phyloP scores from a whole-genome alignment of 2,329 filamentous ascomycete genomes.

The Bisporella sp. region DNA sequence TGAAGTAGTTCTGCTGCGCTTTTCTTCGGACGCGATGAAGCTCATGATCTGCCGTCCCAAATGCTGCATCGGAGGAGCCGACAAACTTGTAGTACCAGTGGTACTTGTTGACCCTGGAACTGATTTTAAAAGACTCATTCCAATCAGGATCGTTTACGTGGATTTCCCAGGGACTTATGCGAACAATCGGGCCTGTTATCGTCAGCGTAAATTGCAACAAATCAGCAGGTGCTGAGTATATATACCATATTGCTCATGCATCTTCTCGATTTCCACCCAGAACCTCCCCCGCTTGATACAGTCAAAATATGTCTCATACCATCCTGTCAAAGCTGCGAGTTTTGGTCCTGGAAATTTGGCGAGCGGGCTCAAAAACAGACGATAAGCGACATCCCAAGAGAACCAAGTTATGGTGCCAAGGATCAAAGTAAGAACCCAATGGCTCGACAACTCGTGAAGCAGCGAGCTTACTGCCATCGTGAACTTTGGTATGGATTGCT shows the following conservation, averaged over 20 bases:
- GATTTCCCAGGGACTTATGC: slow-evolving; percentile 22
- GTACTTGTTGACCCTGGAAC: slow-evolving; percentile 8
- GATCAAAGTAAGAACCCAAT: background rate
- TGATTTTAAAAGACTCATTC: slow-evolving; percentile 10
- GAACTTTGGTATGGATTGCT: too few species aligned
- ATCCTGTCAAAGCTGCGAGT: slow-evolving; percentile 22
- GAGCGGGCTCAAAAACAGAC: slow-evolving; percentile 26
- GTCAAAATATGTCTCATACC: slow-evolving; percentile 22
- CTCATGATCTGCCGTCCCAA: slow-evolving; percentile 12
- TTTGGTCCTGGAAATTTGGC: slow-evolving; percentile 26
- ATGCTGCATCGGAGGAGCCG: slow-evolving; percentile 6
- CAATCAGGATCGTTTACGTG: slow-evolving; percentile 23
- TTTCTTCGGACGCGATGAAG: slow-evolving; percentile 9
- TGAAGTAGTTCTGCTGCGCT: slow-evolving; percentile 12
- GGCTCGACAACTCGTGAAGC: background rate
- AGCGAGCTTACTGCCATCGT: too few species aligned
- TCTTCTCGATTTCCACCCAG: slow-evolving; percentile 13
- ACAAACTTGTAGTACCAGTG: slow-evolving; percentile 8
- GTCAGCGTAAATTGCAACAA: background rate
- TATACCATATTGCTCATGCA: slow-evolving; percentile 22
- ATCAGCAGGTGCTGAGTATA: background rate
- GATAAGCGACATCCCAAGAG: slow-evolving; percentile 5
- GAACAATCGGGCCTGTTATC: slow-evolving; percentile 19
- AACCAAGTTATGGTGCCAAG: background rate
- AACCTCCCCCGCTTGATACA: slow-evolving; percentile 5